Percentiles rank a stretch among this genome's conserved stretches.
Evolutionary conservation across 768 basidiomycete genomes (phyloP).

Genomic region (Lanmaoa rubissima): DNA sequence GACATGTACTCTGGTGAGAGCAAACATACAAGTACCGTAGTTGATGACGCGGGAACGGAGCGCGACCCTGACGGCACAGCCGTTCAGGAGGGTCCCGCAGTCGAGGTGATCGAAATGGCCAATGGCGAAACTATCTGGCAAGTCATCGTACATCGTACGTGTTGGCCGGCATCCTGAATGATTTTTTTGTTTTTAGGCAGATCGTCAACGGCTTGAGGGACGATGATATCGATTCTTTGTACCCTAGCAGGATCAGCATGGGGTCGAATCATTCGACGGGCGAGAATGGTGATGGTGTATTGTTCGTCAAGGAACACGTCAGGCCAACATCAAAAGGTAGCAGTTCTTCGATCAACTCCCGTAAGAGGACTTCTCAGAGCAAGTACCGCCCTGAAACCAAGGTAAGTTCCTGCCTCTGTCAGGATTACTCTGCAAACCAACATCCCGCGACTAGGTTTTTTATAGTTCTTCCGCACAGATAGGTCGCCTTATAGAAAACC

Average conservation of each 20-base stretch:
- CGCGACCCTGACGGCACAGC: constrained; percentile 25
- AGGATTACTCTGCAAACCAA: constrained; percentile 7
- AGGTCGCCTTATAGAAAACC: constrained; percentile 77
- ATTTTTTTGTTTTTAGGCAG: constrained; percentile 42
- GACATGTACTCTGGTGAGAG: constrained; percentile 76
- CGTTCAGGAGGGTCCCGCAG: constrained; percentile 51
- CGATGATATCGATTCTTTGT: constrained; percentile 67
- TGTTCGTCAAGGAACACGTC: constrained; percentile 76
- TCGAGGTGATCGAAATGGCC: constrained; percentile 81
- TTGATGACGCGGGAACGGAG: constrained; percentile 35
- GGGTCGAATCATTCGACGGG: constrained; percentile 66
- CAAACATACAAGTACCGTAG: constrained; percentile 33
- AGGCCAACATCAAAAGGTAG: constrained; percentile 68
- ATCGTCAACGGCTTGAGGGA: constrained; percentile 84
- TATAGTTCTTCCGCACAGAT: constrained; percentile 68
- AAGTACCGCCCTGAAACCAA: constrained; percentile 79
- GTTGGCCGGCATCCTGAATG: background rate
- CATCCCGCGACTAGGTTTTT: constrained; percentile 26
- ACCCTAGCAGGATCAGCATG: constrained; percentile 67
- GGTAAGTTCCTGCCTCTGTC: constrained; percentile 41
- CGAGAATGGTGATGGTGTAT: constrained; percentile 48
- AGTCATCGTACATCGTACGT: constrained; percentile 25
- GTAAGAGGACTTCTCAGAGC: constrained; percentile 54
- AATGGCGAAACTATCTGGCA: constrained; percentile 88
- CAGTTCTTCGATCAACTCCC: constrained; percentile 53